phyloP scores from a whole-genome alignment of 2,329 filamentous ascomycete genomes.

The Neofusicoccum parvum region DNA sequence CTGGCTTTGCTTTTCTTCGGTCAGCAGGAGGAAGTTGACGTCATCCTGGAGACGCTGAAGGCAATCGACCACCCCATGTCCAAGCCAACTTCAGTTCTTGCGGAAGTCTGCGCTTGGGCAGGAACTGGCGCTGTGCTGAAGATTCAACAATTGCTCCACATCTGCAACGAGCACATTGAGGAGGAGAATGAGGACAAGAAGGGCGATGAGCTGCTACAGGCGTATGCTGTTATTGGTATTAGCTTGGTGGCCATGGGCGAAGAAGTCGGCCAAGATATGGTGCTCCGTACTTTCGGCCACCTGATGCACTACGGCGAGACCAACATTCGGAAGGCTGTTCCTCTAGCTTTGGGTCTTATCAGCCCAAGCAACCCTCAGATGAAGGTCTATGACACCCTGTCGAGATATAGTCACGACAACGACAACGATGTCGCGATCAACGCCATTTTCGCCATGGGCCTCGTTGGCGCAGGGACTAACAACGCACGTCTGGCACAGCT shows the following conservation, averaged over 20 bases:
- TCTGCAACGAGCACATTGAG: constrained; percentile 97
- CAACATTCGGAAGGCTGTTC: constrained; percentile 95
- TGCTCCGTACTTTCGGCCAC: constrained; percentile 93
- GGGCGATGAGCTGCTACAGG: constrained; percentile 91
- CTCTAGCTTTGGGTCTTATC: constrained; percentile 92
- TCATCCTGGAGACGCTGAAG: constrained; percentile 94
- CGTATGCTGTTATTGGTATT: constrained; percentile 92
- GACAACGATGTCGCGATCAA: constrained; percentile 98
- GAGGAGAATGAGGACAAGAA: constrained; percentile 88
- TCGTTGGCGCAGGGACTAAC: constrained; percentile 94
- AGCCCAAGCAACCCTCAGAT: constrained; percentile 98
- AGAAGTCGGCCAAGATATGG: constrained; percentile 98
- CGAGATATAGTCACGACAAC: constrained; percentile 96
- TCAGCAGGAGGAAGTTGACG: constrained; percentile 97
- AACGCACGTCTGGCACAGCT: constrained; percentile 95
- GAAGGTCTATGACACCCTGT: constrained; percentile 99
- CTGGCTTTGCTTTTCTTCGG: constrained; percentile 94
- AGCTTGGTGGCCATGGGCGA: constrained; percentile 97
- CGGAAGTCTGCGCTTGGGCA: constrained; percentile 97
- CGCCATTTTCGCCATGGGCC: constrained; percentile 98
- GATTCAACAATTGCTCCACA: constrained; percentile 93
- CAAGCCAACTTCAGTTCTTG: constrained; percentile 90
- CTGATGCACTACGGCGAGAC: constrained; percentile 98
- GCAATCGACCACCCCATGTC: constrained; percentile 96
- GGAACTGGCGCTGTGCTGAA: constrained; percentile 96